A percentile compares a stretch with the other conserved stretches of the same genome.
Evolutionary conservation across 2,329 filamentous ascomycete species (phyloP).

Genomic region (Venturia asperata): DNA sequence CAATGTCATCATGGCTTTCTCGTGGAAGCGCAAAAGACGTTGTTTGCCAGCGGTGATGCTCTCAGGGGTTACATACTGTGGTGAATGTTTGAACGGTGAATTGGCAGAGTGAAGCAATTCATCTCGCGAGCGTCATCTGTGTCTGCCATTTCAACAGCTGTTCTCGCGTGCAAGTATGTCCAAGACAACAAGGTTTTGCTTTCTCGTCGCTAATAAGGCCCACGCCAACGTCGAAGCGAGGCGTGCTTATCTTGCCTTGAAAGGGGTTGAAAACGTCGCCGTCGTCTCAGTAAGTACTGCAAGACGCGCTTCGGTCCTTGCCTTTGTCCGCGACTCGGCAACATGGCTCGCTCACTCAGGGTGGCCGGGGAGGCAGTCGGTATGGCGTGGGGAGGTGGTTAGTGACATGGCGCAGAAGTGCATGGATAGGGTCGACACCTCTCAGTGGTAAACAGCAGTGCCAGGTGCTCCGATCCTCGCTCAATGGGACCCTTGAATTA

Average conservation of each 20-base stretch:
- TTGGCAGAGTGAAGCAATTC: neutral
- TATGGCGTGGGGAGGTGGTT: too few relatives aligned
- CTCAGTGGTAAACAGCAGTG: too few relatives aligned
- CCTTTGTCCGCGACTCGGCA: neutral
- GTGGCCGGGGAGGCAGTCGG: too few relatives aligned
- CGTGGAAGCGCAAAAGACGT: neutral
- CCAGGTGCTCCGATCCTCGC: too few relatives aligned
- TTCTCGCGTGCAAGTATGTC: neutral
- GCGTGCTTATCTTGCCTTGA: neutral
- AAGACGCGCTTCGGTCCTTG: neutral
- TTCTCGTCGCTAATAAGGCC: neutral
- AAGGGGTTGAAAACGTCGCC: neutral
- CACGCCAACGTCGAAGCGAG: neutral
- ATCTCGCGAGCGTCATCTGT: neutral
- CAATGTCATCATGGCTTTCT: constrained; percentile 4
- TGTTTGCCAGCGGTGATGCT: neutral
- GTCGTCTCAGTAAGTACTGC: neutral
- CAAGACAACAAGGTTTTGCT: neutral
- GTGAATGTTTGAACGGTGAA: neutral
- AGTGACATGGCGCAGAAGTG: too few relatives aligned
- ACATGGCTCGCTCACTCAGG: neutral
- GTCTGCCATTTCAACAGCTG: neutral
- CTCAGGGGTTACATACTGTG: neutral
- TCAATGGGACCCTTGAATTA: neutral
- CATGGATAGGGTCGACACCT: too few relatives aligned